Evolutionary conservation across 306 rosid genomes (phyloP), one percentile per base, ranked within the genome.

Genomic region (Castanea crenata): DNA sequence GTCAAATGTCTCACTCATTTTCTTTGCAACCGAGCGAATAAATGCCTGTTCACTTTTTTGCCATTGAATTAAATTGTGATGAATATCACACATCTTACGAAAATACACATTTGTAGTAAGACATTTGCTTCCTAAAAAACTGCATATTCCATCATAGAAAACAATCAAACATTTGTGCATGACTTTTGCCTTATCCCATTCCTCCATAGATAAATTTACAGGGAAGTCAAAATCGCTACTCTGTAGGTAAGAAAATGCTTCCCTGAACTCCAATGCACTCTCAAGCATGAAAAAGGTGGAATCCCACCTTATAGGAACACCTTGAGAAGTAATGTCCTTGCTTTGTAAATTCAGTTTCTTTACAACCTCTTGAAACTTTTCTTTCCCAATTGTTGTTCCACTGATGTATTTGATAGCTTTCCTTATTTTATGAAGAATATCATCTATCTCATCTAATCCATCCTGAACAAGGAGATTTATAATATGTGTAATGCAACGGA

Each of bases 21-120:
- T 20, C 11, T 10, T 3, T 58, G 32, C 6, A 1, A 21, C 23
- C 11, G 0, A 9, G 3, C 0, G 7, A 23, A 4, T 23, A 11
- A 20, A 23, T 59, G 32, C 1, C 0, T 59, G 7, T 4, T 23
- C 32, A 59, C 18, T 11, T 23, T 23, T 3, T 23, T 59, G 65
- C 65, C 14, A 59, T 4, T 3, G 6, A 23, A 59, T 0, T 0
- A 59, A 21, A 20, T 0, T 9, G 29, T 9, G 15, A 23, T 1
- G 16, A 59, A 59, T 59, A 5, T 4, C 5, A 59, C 1, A 21
- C 0, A 59, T 4, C 3, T 59, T 1, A 23, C 16, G 31, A 3
- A 59, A 59, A 5, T 59, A 59, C 65, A 59, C 6, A 59, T 59
- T 21, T 59, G 32, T 5, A 23, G 34, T 59, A 0, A 21, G 65